Evolutionary conservation across 352 stramenopile genomes (phyloP), one percentile per base, ranked within the genome.

Genomic region (Pythium periplocum): DNA sequence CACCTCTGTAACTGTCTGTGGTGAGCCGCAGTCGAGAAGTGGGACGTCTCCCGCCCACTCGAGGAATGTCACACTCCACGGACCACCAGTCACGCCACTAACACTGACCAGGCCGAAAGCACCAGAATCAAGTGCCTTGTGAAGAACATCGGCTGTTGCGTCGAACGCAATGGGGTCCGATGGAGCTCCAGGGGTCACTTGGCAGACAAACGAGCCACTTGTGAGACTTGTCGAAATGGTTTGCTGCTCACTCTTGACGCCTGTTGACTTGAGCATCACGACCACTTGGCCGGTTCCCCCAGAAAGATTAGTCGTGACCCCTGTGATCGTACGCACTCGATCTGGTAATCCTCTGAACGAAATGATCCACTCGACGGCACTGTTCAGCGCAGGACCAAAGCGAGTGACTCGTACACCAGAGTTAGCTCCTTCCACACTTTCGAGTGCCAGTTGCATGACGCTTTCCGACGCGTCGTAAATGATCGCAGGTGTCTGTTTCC

Each of bases 181-280:
- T 4, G 36, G 38, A 47, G 17, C 17, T 26, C 34, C 42, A 5
- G 48, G 45, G 11, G 17, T 4, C 32, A 59, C 4, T 17, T 51
- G 37, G 42, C 75, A 83, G 0, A 42, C 52, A 45, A 86, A 86
- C 1, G 38, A 58, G 3, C 75, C 75, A 48, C 65, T 78, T 11
- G 68, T 70, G 8, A 72, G 40, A 0, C 58, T 34, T 0, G 72
- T 80, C 12, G 54, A 42, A 26, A 86, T 61, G 26, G 62, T 52
- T 39, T 83, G 66, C 32, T 73, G 68, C 51, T 81, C 73, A 8
- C 60, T 66, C 42, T 82, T 79, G 1, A 61, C 60, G 11, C 75
- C 72, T 3, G 56, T 10, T 0, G 62, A 60, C 8, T 64, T 6
- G 0, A 69, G 33, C 8, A 2, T 52, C n/a, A 74, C 30, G 8